A percentile compares a stretch with the other conserved stretches of the same genome.
Evolutionary conservation across 2,329 filamentous ascomycete genomes (phyloP).

Genomic region (Zymoseptoria ardabiliae): DNA sequence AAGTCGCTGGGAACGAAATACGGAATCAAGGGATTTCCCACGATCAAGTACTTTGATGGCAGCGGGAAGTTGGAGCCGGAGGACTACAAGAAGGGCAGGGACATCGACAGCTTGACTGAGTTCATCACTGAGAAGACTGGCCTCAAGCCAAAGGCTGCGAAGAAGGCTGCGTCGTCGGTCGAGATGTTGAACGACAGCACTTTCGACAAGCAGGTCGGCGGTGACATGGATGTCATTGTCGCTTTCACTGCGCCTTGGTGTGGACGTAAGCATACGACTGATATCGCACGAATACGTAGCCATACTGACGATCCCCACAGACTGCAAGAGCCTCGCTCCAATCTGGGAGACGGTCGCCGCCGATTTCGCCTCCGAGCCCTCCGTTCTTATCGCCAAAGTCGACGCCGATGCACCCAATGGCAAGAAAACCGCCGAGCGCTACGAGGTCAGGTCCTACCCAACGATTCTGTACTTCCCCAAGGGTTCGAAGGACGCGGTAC

Average conservation of each 20-base stretch:
- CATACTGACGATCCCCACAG: slow-evolving; percentile 41
- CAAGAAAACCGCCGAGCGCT: slow-evolving; percentile 67
- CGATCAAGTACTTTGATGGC: slow-evolving; percentile 95
- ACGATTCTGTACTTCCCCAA: slow-evolving; percentile 97
- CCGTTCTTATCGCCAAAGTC: slow-evolving; percentile 86
- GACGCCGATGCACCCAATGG: slow-evolving; percentile 83
- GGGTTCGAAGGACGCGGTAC: slow-evolving; percentile 63
- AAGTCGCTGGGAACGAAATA: slow-evolving; percentile 77
- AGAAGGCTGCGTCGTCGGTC: slow-evolving; percentile 65
- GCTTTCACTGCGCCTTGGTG: slow-evolving; percentile 99
- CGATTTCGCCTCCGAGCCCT: slow-evolving; percentile 69
- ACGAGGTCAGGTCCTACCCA: slow-evolving; percentile 79
- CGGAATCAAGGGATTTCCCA: slow-evolving; percentile 90
- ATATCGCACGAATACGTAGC: background rate
- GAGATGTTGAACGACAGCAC: slow-evolving; percentile 70
- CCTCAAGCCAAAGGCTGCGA: slow-evolving; percentile 69
- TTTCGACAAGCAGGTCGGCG: slow-evolving; percentile 71
- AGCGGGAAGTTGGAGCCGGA: slow-evolving; percentile 70
- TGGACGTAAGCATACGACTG: slow-evolving; percentile 64
- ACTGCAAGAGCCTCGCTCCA: slow-evolving; percentile 93
- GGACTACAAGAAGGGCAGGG: slow-evolving; percentile 81
- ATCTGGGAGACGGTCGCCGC: slow-evolving; percentile 80
- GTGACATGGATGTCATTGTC: slow-evolving; percentile 83
- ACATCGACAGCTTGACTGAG: slow-evolving; percentile 72
- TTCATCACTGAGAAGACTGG: slow-evolving; percentile 87